Conservation (phyloP, 306 rosid species). For the Erythrophleum fordii region DNA sequence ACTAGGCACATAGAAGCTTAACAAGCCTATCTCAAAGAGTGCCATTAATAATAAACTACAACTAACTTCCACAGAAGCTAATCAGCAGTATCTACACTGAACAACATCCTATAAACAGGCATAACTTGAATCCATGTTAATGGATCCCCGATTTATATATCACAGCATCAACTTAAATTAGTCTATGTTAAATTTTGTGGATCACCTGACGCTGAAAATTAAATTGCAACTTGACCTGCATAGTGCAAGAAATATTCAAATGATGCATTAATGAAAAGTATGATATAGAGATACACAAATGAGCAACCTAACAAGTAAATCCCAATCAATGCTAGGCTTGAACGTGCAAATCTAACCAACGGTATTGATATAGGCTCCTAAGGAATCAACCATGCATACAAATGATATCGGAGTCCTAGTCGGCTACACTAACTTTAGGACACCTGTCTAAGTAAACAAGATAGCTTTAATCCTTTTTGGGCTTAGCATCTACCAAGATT, state of each 20-base stretch:
- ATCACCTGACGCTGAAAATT: constrained; percentile 4
- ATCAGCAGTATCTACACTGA: background rate
- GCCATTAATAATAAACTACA: background rate
- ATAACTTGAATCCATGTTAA: background rate
- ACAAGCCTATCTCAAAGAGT: background rate
- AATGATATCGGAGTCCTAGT: constrained; percentile 22
- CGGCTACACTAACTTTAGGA: background rate
- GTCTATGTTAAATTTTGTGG: constrained; percentile 3
- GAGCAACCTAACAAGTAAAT: background rate
- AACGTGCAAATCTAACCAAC: constrained; percentile 1
- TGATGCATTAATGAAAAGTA: background rate
- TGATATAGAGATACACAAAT: background rate
- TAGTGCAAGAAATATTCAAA: background rate
- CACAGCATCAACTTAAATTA: background rate
- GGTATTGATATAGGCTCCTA: constrained; percentile 1
- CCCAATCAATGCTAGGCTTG: background rate
- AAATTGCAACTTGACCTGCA: constrained; percentile 22
- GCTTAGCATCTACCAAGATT: constrained; percentile 14
- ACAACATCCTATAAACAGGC: background rate
- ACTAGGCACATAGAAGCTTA: constrained; percentile 1
- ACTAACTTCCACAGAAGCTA: background rate
- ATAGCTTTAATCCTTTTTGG: background rate
- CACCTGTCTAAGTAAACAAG: constrained; percentile 4
- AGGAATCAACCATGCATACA: background rate
- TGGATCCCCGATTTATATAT: background rate